Base-by-base conservation (phyloP, 2,329 filamentous ascomycete species). In the Fusarium sambucinum region DNA sequence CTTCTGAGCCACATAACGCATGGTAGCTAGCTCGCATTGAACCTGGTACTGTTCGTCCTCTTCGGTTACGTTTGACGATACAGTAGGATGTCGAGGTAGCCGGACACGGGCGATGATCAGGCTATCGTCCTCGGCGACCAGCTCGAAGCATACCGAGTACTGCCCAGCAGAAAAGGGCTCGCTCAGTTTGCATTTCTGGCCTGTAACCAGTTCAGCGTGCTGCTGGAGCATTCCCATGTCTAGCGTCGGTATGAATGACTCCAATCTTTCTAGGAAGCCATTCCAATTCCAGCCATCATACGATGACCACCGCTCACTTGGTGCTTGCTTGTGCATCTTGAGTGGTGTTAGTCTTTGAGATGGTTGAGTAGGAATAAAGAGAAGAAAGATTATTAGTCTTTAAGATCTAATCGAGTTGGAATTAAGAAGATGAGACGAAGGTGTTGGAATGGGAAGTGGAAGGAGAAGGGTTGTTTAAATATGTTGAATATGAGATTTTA, bases 271-370 rank as follows among this genome's bases (percentile, higher is more conserved):
- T 35, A 8, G 27, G 8, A 35, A 5, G 5, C 17, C 16, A 1
- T 17, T 17, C 16, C 17, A 35, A 5, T 35, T 10, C 32, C 32
- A 17, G 1, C 17, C 17, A 10, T 35, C 16, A 5, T 10, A n/a
- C 0, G 33, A 35, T 0, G 33, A n/a, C 33, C 33, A 35, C 0
- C 17, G 17, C 2, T 35, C 6, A 2, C 32, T 35, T 17, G 32
- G 32, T 10, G 5, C 9, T 10, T 10, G 16, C 10, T 11, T 35
- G 8, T 5, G 9, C 33, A 35, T 35, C 5, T 35, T 5, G 9
- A n/a, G 4, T 35, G 1, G 9, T 35, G 5, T n/a, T 4, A 2
- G 33, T 27, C 27, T 27, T 27, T 6, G 27, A 7, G 6, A 7
- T 5, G 7, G 25, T 5, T 7, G 25, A 25, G 25, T 25, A 7